Evolutionary conservation across 2,329 filamentous ascomycete species (phyloP).

Genomic region (Stachybotrys chlorohalonatus): DNA sequence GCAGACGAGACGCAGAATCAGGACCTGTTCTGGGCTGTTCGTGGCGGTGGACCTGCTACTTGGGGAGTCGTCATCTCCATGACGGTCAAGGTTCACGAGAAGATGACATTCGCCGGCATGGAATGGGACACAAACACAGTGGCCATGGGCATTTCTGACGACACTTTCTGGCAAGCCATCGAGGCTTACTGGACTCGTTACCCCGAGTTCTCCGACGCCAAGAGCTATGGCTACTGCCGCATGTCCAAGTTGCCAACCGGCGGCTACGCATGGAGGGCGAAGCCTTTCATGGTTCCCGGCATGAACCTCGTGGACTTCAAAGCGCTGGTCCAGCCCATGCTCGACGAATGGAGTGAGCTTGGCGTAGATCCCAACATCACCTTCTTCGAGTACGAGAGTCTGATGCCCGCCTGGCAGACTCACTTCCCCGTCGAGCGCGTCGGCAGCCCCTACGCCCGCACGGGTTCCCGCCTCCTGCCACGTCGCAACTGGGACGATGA

Average conservation of each 20-base stretch:
- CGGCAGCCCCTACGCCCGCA: constrained; percentile 11
- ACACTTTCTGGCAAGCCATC: constrained; percentile 22
- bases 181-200: constrained; percentile 20
- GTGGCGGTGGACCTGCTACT: constrained; percentile 33
- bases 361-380: constrained; percentile 19
- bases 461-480: constrained; percentile 30
- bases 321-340: constrained; percentile 18
- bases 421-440: constrained; percentile 24
- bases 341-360: constrained; percentile 16
- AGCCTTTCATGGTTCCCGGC: constrained; percentile 25
- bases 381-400: constrained; percentile 23
- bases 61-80: constrained; percentile 32
- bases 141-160: constrained; percentile 16
- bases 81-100: constrained; percentile 21
- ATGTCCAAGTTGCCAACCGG: constrained; percentile 7
- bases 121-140: constrained; percentile 24
- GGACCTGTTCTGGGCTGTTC: constrained; percentile 41
- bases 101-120: constrained; percentile 21
- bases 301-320: constrained; percentile 22
- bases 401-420: constrained; percentile 26
- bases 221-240: constrained; percentile 18
- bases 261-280: constrained; percentile 17
- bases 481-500: constrained; percentile 14
- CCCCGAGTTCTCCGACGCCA: constrained; percentile 16
- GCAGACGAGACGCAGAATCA: constrained; percentile 29